These are phyloP conservation scores for Asclepias syriaca DNA, from an alignment of 257 asterid genomes.

Conservation along the genomic window DNA sequence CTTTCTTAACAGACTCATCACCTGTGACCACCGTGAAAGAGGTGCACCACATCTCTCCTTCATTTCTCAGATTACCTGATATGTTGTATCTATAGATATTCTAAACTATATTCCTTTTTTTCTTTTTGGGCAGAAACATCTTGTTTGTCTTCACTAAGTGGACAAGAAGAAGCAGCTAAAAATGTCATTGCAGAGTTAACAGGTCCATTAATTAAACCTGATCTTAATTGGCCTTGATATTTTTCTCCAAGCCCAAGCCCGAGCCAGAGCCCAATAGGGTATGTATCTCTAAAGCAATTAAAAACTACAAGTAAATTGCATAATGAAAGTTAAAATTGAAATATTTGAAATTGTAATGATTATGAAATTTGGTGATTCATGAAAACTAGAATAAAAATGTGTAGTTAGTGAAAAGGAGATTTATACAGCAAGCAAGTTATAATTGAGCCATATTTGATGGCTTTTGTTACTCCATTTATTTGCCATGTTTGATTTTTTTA, in stretches of 20 bases:
- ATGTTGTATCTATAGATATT: neutral
- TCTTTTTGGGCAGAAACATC: neutral
- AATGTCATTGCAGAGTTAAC: neutral
- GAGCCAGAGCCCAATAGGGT: too few relatives aligned
- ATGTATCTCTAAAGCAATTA: neutral
- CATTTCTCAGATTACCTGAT: too few relatives aligned
- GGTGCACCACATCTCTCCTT: neutral
- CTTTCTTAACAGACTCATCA: constrained; percentile 46
- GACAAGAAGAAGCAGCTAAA: neutral
- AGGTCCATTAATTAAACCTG: neutral
- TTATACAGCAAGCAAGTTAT: neutral
- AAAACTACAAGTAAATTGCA: neutral
- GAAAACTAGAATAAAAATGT: neutral
- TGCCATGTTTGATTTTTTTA: too few relatives aligned
- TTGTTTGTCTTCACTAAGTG: neutral
- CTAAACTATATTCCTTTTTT: neutral
- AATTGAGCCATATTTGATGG: neutral
- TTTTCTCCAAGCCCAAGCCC: too few relatives aligned
- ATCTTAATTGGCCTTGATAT: neutral
- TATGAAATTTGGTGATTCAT: too few relatives aligned
- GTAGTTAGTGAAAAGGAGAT: neutral
- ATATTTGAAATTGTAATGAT: too few relatives aligned
- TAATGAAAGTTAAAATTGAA: too few relatives aligned
- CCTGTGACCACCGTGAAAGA: constrained; percentile 39
- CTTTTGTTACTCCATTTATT: neutral